Evolutionary conservation across 2,329 filamentous ascomycete species (phyloP).

Genomic region (Ascochyta pisi): DNA sequence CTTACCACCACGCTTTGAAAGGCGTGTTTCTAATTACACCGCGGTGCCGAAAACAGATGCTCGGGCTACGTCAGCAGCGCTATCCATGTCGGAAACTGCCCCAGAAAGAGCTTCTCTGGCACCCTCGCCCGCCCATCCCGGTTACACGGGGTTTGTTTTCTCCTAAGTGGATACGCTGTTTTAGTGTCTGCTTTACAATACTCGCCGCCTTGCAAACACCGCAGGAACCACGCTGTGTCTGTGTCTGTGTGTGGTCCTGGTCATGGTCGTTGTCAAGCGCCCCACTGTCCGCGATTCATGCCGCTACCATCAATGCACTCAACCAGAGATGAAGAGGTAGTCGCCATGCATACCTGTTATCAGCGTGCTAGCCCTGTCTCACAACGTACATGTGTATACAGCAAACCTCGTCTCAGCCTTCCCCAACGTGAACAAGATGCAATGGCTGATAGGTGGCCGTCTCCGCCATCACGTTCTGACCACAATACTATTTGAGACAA

Average conservation of each 20-base stretch:
- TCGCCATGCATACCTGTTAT: conserved; percentile 4
- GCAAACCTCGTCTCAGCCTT: neutral
- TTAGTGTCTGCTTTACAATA: conserved; percentile 1
- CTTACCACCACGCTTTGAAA: neutral
- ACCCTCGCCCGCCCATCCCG: conserved; percentile 1
- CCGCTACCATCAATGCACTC: conserved; percentile 13
- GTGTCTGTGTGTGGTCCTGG: neutral
- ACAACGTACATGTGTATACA: neutral
- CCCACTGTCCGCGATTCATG: conserved; percentile 18
- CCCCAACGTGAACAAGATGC: too few species aligned
- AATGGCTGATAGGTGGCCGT: too few species aligned
- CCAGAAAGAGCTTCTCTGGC: neutral
- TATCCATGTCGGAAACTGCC: conserved; percentile 5
- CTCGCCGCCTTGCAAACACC: neutral
- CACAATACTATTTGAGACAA: neutral
- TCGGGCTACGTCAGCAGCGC: conserved; percentile 16
- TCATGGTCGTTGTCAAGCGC: conserved; percentile 10
- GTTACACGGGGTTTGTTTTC: conserved; percentile 2
- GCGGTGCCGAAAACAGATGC: conserved; percentile 6
- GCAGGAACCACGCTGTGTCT: conserved; percentile 6
- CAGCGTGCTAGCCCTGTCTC: conserved; percentile 5
- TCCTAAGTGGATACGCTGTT: neutral
- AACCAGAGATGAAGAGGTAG: conserved; percentile 4
- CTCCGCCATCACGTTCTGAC: neutral
- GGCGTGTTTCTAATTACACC: conserved; percentile 17